Percentiles rank a stretch among this genome's conserved stretches.
These are phyloP conservation scores for Candida labiduridarum DNA, from an alignment of 1,139 yeast genomes.

Conservation along the genomic window DNA sequence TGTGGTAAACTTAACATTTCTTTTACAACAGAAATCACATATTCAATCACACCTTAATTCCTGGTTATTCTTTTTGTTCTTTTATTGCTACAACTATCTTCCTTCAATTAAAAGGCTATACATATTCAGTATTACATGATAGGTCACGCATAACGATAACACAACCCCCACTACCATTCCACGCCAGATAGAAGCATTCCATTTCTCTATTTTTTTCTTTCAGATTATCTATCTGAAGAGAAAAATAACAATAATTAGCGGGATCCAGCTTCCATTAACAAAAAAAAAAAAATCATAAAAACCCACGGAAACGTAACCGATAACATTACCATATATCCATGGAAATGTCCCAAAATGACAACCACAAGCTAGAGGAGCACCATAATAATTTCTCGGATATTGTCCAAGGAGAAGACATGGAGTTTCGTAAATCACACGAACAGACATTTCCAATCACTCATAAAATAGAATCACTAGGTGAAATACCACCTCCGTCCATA, in stretches of 20 bases:
- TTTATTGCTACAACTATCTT: background rate
- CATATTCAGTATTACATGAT: slow-evolving; percentile 1
- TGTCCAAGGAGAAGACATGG: slow-evolving; percentile 44
- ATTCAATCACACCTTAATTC: background rate
- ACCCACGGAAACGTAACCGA: background rate
- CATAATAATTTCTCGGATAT: slow-evolving; percentile 34
- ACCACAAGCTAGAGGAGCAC: slow-evolving; percentile 1
- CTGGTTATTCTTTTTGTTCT: background rate
- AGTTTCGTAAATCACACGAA: slow-evolving; percentile 30
- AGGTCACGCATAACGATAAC: background rate
- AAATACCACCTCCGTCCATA: slow-evolving; percentile 24
- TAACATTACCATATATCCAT: background rate
- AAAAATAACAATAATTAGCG: background rate
- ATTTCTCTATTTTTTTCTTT: background rate
- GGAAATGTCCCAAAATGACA: slow-evolving; percentile 1
- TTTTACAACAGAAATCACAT: background rate
- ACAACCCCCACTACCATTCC: background rate
- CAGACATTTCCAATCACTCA: slow-evolving; percentile 26
- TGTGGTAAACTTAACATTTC: background rate
- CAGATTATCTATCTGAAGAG: slow-evolving; percentile 2
- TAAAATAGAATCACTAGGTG: slow-evolving; percentile 24
- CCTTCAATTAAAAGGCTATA: background rate
- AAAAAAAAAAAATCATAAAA: background rate
- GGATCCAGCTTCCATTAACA: background rate
- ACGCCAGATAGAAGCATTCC: background rate